phyloP scores from a whole-genome alignment of 176 grass and related monocot genomes.

The Hordeum marinum region DNA sequence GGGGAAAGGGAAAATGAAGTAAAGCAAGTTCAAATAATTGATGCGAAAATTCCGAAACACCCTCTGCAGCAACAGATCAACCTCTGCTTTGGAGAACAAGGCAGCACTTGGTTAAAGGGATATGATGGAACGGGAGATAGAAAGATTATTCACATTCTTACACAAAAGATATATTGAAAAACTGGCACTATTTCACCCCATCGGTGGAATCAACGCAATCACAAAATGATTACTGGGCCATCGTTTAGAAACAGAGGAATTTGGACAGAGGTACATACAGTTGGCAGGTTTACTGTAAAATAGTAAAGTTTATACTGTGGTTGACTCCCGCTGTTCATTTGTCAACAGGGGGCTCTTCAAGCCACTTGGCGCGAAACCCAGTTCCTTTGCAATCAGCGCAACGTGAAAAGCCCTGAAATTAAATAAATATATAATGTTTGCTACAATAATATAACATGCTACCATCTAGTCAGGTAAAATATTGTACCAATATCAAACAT shows the following conservation, averaged over 20 bases:
- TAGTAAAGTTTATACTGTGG: conserved; percentile 16
- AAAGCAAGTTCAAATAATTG: neutral
- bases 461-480: neutral
- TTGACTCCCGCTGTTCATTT: conserved; percentile 34
- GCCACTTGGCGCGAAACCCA: conserved; percentile 94
- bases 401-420: conserved; percentile 56
- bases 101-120: neutral
- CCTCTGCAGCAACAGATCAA: neutral
- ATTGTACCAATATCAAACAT: neutral
- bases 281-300: conserved; percentile 11
- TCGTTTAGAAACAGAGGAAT: conserved; percentile 15
- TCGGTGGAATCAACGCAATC: neutral
- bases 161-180: neutral
- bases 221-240: conserved; percentile 6
- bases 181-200: neutral
- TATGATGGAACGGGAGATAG: neutral
- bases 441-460: neutral
- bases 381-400: conserved; percentile 90
- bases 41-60: neutral
- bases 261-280: conserved; percentile 21
- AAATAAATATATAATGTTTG: conserved; percentile 8
- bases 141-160: neutral
- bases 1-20: neutral
- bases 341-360: conserved; percentile 53
- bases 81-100: neutral